A percentile compares a stretch with the other conserved stretches of the same genome.
Evolutionary conservation across 306 rosid species (phyloP).

Genomic region (Ochetophila trinervis): DNA sequence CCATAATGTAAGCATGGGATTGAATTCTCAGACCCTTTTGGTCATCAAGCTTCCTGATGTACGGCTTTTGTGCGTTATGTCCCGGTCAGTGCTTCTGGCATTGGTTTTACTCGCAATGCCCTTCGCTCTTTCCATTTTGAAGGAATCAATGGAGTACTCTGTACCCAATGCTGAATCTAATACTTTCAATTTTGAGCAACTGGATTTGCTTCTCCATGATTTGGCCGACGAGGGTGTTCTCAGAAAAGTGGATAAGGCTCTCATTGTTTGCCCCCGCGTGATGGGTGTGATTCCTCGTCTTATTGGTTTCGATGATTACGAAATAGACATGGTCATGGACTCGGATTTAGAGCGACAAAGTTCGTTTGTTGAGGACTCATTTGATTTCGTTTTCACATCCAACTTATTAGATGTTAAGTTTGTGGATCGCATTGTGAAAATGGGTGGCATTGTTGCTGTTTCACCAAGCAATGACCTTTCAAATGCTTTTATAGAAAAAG

Average conservation of each 20-base stretch:
- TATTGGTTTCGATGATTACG: constrained; percentile 7
- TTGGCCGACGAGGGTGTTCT: constrained; percentile 53
- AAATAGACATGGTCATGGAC: constrained; percentile 31
- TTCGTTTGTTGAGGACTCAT: constrained; percentile 37
- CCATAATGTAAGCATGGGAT: constrained; percentile 26
- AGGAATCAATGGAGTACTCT: constrained; percentile 21
- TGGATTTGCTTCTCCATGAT: constrained; percentile 49
- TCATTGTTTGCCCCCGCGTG: constrained; percentile 40
- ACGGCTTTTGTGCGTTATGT: constrained; percentile 45
- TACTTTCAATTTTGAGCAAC: constrained; percentile 21
- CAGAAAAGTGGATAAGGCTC: constrained; percentile 39
- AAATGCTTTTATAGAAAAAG: constrained; percentile 23
- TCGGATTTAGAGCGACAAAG: constrained; percentile 37
- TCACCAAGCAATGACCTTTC: constrained; percentile 38
- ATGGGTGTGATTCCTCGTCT: constrained; percentile 18
- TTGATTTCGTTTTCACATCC: constrained; percentile 50
- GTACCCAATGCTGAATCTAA: constrained; percentile 20
- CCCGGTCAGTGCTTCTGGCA: constrained; percentile 54
- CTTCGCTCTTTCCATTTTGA: constrained; percentile 30
- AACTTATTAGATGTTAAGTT: constrained; percentile 38
- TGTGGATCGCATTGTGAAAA: constrained; percentile 45
- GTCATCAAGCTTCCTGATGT: constrained; percentile 51
- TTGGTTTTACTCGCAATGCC: constrained; percentile 48
- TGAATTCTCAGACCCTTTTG: constrained; percentile 29
- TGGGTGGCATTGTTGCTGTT: constrained; percentile 57